A percentile compares a stretch with the other conserved stretches of the same genome.
These are phyloP conservation scores for Cryphonectria carpinicola DNA, from an alignment of 2,329 filamentous ascomycete genomes.

Conservation along the genomic window DNA sequence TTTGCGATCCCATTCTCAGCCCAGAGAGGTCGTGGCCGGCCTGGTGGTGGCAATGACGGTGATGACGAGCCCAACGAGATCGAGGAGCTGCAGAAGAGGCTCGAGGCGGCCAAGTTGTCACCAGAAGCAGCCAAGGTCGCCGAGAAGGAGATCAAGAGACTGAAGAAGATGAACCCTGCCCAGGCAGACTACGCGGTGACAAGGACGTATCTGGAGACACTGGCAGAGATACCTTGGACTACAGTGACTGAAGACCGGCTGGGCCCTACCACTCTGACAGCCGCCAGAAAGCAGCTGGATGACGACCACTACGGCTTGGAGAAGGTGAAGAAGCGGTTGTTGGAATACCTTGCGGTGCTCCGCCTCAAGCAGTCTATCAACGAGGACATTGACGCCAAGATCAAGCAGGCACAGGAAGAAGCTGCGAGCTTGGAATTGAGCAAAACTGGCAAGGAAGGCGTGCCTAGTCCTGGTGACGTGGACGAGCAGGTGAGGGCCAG, in stretches of 20 bases:
- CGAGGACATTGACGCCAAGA: conserved; percentile 77
- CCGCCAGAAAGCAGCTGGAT: conserved; percentile 87
- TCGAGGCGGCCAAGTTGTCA: conserved; percentile 79
- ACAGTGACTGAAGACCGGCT: conserved; percentile 83
- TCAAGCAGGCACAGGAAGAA: conserved; percentile 67
- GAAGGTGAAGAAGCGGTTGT: conserved; percentile 92
- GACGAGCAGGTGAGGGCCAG: conserved; percentile 46
- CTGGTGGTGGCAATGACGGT: conserved; percentile 58
- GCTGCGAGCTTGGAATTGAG: conserved; percentile 49
- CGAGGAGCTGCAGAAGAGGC: conserved; percentile 86
- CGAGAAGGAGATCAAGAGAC: conserved; percentile 81
- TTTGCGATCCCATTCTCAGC: conserved; percentile 37
- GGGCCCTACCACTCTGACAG: conserved; percentile 75
- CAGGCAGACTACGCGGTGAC: conserved; percentile 96
- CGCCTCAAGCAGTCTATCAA: conserved; percentile 93
- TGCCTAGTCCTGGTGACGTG: conserved; percentile 6
- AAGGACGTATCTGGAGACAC: conserved; percentile 89
- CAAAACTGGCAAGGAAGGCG: conserved; percentile 33
- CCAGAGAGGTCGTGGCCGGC: conserved; percentile 36
- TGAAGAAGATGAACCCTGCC: conserved; percentile 94
- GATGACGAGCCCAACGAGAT: conserved; percentile 88
- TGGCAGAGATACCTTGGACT: conserved; percentile 93
- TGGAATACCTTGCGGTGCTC: conserved; percentile 96
- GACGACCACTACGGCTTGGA: conserved; percentile 96
- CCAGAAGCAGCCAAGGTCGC: conserved; percentile 89